These are phyloP conservation scores for Golovinomyces cichoracearum DNA, from an alignment of 2,329 filamentous ascomycete species.

Conservation along the genomic window DNA sequence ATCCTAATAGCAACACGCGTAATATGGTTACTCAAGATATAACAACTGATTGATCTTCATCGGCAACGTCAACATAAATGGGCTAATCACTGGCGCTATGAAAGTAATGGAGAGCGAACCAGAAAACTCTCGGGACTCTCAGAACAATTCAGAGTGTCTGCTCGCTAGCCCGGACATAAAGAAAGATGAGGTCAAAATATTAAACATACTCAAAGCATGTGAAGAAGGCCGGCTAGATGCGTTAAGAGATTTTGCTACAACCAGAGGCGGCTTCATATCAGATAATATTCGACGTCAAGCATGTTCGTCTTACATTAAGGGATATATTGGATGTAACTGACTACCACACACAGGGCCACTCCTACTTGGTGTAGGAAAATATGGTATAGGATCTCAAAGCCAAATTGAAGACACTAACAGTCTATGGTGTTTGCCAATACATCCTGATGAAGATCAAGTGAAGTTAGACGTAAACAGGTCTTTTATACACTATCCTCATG, in stretches of 20 bases:
- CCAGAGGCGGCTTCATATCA: constrained; percentile 38
- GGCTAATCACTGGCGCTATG: background rate
- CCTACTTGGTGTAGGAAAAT: constrained; percentile 21
- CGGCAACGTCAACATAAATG: too few species aligned
- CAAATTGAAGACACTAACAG: constrained; percentile 4
- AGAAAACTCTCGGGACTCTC: background rate
- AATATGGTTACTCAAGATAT: too few species aligned
- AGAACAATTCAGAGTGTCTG: background rate
- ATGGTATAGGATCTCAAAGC: constrained; percentile 4
- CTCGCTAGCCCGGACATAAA: background rate
- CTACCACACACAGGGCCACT: constrained; percentile 30
- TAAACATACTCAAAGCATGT: constrained; percentile 33
- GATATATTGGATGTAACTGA: constrained; percentile 5
- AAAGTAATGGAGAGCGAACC: background rate
- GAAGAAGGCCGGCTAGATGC: constrained; percentile 26
- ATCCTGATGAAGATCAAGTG: constrained; percentile 76
- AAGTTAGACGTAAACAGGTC: constrained; percentile 76
- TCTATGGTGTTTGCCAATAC: constrained; percentile 33
- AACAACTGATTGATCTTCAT: too few species aligned
- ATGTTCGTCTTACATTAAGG: constrained; percentile 33
- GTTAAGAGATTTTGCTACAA: constrained; percentile 32
- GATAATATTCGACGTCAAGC: constrained; percentile 45
- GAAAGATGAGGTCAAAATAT: background rate
- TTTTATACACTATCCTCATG: constrained; percentile 85
- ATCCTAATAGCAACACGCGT: too few species aligned